Evolutionary conservation across 2,329 filamentous ascomycete species (phyloP).

Genomic region (Ceratocystis papillata): DNA sequence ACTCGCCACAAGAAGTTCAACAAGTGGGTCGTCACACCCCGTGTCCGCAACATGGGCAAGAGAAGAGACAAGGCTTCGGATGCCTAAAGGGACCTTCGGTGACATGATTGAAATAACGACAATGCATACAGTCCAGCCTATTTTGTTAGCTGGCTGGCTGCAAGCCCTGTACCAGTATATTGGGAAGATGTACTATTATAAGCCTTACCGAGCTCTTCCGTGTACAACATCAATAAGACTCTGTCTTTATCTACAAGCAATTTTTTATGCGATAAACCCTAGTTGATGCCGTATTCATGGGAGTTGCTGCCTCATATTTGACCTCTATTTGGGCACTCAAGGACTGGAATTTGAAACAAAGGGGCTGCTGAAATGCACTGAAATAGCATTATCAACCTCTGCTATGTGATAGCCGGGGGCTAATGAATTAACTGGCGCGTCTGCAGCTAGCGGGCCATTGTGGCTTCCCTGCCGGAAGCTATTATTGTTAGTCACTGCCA

Average conservation of each 20-base stretch:
- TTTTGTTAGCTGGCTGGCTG: not conserved
- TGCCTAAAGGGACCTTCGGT: slow-evolving; percentile 8
- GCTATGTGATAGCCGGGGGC: slow-evolving; percentile 2
- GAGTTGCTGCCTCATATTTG: not conserved
- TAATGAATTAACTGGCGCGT: not conserved
- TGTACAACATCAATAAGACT: slow-evolving; percentile 22
- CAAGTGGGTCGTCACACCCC: slow-evolving; percentile 76
- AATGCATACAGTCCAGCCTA: not conserved
- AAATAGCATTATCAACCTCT: not conserved
- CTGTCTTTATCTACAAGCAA: not conserved
- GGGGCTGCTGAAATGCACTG: slow-evolving; percentile 3
- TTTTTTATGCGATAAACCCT: not conserved
- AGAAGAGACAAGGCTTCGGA: slow-evolving; percentile 52
- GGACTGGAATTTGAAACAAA: slow-evolving; percentile 9
- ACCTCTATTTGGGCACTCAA: not conserved
- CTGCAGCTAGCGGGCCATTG: not conserved
- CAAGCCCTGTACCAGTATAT: slow-evolving; percentile 23
- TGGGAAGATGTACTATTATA: slow-evolving; percentile 12
- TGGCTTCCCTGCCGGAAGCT: not conserved
- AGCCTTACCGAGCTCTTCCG: slow-evolving; percentile 10
- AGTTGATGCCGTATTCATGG: not conserved
- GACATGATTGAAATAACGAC: not conserved
- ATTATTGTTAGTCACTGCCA: not conserved
- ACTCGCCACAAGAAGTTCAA: slow-evolving; percentile 85
- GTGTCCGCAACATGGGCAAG: slow-evolving; percentile 84